Conservation (phyloP, 202 grass and related monocot genomes). For the Hordeum pubiflorum region DNA sequence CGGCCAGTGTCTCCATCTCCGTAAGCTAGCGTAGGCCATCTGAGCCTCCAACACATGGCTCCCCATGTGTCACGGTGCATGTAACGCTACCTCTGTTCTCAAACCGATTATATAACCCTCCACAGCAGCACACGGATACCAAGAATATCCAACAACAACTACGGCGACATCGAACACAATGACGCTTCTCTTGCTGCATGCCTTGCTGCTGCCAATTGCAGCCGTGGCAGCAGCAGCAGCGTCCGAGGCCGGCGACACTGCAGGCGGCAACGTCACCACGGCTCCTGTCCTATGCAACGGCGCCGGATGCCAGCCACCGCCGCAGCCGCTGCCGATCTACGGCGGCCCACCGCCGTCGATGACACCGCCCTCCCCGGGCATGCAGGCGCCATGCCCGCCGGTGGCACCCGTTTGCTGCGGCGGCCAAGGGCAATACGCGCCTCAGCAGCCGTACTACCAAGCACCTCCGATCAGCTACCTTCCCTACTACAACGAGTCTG, state of each 20-base stretch:
- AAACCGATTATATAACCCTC: neutral
- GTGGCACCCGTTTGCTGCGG: slow-evolving; percentile 24
- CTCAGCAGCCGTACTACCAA: slow-evolving; percentile 22
- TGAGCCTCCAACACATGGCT: slow-evolving; percentile 18
- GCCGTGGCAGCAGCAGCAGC: neutral
- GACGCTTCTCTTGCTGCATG: neutral
- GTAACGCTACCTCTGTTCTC: neutral
- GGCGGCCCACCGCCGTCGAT: neutral
- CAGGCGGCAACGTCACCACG: neutral
- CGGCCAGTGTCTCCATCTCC: neutral
- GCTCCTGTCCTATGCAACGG: neutral
- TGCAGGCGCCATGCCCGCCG: slow-evolving; percentile 4
- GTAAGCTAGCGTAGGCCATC: neutral
- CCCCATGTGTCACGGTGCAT: slow-evolving; percentile 41
- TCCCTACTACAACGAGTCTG: slow-evolving; percentile 34
- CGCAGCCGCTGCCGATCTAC: slow-evolving; percentile 32
- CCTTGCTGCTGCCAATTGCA: neutral
- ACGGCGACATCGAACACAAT: neutral
- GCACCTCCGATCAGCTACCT: slow-evolving; percentile 14
- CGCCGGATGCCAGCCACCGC: neutral
- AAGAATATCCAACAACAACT: neutral
- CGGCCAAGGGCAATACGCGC: slow-evolving; percentile 27
- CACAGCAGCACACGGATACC: neutral
- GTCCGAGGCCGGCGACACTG: neutral
- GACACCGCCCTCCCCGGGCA: neutral